Evolutionary conservation across 1,284 basidiomycete genomes (phyloP).

Genomic region (Porogramme epimiltina): DNA sequence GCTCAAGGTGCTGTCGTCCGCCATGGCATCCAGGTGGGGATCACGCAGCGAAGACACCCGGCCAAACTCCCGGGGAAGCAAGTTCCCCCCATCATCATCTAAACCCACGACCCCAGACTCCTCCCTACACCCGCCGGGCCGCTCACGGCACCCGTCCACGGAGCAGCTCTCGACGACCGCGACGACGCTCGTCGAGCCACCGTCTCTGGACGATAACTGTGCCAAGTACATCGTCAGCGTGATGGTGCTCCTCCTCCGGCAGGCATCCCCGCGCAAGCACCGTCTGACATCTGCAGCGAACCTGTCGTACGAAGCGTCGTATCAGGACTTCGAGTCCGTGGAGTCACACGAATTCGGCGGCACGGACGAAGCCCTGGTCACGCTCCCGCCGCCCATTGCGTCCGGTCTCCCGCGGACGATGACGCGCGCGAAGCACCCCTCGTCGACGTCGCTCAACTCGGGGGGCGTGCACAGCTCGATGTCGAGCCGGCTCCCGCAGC

Average conservation of each 20-base stretch:
- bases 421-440: slow-evolving; percentile 33
- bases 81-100: slow-evolving; percentile 29
- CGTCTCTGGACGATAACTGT: slow-evolving; percentile 82
- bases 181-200: slow-evolving; percentile 64
- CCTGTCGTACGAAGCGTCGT: slow-evolving; percentile 64
- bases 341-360: slow-evolving; percentile 41
- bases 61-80: slow-evolving; percentile 44
- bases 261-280: slow-evolving; percentile 61
- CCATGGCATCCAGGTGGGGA: slow-evolving; percentile 80
- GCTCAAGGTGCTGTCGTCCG: slow-evolving; percentile 80
- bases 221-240: slow-evolving; percentile 87
- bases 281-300: slow-evolving; percentile 66
- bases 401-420: slow-evolving; percentile 20
- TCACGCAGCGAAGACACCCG: slow-evolving; percentile 40
- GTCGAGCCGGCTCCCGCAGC: slow-evolving; percentile 38
- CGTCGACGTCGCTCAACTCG: slow-evolving; percentile 48
- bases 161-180: slow-evolving; percentile 40
- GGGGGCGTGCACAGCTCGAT: slow-evolving; percentile 36
- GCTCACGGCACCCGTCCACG: slow-evolving; percentile 38
- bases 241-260: slow-evolving; percentile 80
- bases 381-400: slow-evolving; percentile 19
- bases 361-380: slow-evolving; percentile 7
- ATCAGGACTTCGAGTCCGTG: slow-evolving; percentile 69
- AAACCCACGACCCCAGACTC: slow-evolving; percentile 37
- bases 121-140: slow-evolving; percentile 28